Percentiles rank a stretch among this genome's conserved stretches.
These are phyloP conservation scores for Zymoseptoria brevis DNA, from an alignment of 2,329 filamentous ascomycete genomes.

Conservation along the genomic window DNA sequence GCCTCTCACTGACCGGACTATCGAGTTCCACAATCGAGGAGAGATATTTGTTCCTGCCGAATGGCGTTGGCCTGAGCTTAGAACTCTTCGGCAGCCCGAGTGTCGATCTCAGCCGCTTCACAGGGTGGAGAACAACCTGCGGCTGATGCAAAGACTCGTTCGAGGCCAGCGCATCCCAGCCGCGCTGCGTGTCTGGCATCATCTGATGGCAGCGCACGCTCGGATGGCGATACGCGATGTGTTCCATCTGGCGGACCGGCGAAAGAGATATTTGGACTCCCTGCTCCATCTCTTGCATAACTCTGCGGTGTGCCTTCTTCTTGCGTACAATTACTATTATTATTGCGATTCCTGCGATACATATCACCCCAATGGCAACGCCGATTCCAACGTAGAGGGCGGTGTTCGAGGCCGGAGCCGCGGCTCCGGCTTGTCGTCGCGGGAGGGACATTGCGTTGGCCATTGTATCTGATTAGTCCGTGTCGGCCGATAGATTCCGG, in stretches of 20 bases:
- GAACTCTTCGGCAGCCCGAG: slow-evolving; percentile 20
- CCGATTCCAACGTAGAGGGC: slow-evolving; percentile 22
- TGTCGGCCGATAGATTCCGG: background rate
- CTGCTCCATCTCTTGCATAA: slow-evolving; percentile 22
- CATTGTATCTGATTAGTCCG: background rate
- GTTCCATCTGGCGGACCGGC: slow-evolving; percentile 11
- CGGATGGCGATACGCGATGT: slow-evolving; percentile 16
- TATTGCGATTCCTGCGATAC: slow-evolving; percentile 18
- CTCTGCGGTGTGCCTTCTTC: slow-evolving; percentile 18
- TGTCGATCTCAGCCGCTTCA: slow-evolving; percentile 17
- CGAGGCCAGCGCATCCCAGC: slow-evolving; percentile 36
- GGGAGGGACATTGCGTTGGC: slow-evolving; percentile 3
- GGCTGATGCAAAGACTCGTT: slow-evolving; percentile 28
- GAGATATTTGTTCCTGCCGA: slow-evolving; percentile 20
- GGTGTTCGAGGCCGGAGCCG: slow-evolving; percentile 6
- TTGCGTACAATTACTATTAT: slow-evolving; percentile 19
- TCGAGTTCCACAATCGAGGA: slow-evolving; percentile 35
- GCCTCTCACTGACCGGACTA: slow-evolving; percentile 11
- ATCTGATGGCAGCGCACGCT: slow-evolving; percentile 13
- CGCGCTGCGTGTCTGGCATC: slow-evolving; percentile 24
- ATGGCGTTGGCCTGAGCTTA: slow-evolving; percentile 14
- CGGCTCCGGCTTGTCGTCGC: slow-evolving; percentile 8
- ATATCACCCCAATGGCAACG: slow-evolving; percentile 21
- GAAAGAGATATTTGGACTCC: slow-evolving; percentile 7
- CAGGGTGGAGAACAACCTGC: slow-evolving; percentile 2